These are phyloP conservation scores for Tulasnella sp. DNA, from an alignment of 768 basidiomycete genomes.

Conservation along the genomic window DNA sequence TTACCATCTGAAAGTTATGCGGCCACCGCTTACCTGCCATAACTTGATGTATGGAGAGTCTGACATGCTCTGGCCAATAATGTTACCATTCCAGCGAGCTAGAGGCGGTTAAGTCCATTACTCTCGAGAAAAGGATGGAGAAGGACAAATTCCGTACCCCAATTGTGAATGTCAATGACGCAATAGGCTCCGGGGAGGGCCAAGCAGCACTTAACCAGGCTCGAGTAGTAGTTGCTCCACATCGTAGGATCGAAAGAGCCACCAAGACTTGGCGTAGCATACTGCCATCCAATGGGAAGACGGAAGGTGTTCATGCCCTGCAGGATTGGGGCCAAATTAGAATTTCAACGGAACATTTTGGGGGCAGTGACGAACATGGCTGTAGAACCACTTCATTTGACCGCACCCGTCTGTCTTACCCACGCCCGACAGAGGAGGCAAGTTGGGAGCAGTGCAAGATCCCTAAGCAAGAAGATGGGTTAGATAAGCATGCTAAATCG, in stretches of 20 bases:
- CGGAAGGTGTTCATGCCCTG: constrained; percentile 5
- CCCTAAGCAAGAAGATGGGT: not conserved
- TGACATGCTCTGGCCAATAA: constrained; percentile 14
- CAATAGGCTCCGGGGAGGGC: constrained; percentile 7
- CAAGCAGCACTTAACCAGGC: constrained; percentile 9
- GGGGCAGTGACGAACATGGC: not conserved
- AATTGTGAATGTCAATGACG: constrained; percentile 24
- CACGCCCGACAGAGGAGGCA: not conserved
- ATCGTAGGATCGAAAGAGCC: not conserved
- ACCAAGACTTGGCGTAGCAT: not conserved
- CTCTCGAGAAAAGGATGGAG: not conserved
- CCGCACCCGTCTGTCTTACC: not conserved
- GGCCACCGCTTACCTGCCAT: not conserved
- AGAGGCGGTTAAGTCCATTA: not conserved
- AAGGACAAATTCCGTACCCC: not conserved
- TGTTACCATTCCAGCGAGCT: constrained; percentile 19
- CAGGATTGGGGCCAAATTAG: no score
- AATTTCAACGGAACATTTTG: no score
- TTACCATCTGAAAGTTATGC: constrained; percentile 29
- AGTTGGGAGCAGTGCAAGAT: not conserved
- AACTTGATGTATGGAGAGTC: constrained; percentile 16
- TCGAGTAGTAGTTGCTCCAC: not conserved
- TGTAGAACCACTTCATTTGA: constrained; percentile 10
- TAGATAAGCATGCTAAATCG: not conserved
- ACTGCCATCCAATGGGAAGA: constrained; percentile 1